Base-by-base conservation (phyloP, 1,284 basidiomycete species). In the Cystobasidiaceae sp. region DNA sequence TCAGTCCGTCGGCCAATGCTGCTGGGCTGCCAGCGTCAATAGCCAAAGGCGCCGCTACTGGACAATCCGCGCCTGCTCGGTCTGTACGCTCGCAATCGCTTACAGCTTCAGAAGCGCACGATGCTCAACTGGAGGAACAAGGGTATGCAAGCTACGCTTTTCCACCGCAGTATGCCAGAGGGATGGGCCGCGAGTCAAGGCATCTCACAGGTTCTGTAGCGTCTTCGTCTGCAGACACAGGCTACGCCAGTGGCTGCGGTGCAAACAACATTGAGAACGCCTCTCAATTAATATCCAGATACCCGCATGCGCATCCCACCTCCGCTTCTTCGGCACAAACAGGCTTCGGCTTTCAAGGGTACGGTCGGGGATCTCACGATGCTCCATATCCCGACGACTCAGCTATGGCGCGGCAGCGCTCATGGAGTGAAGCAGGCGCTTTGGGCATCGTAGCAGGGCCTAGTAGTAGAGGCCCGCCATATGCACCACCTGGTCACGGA, bases 1-100 rank as follows among this genome's bases (percentile, higher is more conserved):
- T 73, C 58, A 69, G 69, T 41, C 72, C 72, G 6, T 56, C 70
- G 11, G 6, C 34, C 17, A 30, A 54, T 19, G 32, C 48, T 15
- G 45, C 8, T 25, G 27, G 3, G 23, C 33, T 51, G 17, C 28
- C 48, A 8, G 21, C 48, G 8, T 17, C 19, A 13, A 28, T 41
- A 39, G 19, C 11, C 44, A 50, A 27, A 32, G 4, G 45, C 19
- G n/a, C 19, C n/a, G n/a, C 19, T 23, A 17, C 21, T 9, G 19
- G 45, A 2, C 28, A 39, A 46, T 27, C 32, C 19, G 45, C 37
- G 4, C 19, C 48, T 27, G 23, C 27, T 17, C 41, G 32, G 21
- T 30, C 19, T n/a, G 4, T 23, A 44, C 43, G 43, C 19, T 44
- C 43, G 43, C 43, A 44, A 17, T n/a, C 25, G 15, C 15, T n/a